Percentiles rank a stretch among this genome's conserved stretches.
phyloP scores from a whole-genome alignment of 306 rosid species.

The Fagus sylvatica region DNA sequence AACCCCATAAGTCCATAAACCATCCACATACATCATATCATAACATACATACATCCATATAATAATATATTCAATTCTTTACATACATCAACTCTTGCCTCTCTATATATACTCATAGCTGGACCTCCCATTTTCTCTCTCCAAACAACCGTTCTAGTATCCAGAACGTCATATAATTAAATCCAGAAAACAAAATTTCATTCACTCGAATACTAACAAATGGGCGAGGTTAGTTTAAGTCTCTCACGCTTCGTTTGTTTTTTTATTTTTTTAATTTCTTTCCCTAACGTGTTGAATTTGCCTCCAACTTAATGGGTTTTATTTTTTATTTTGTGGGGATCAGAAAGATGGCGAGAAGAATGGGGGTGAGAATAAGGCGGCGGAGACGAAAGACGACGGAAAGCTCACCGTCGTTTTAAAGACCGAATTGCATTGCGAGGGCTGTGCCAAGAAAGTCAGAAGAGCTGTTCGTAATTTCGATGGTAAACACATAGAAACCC shows the following conservation, averaged over 20 bases:
- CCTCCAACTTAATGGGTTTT: slow-evolving; percentile 2
- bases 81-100: slow-evolving; percentile 5
- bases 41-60: slow-evolving; percentile 6
- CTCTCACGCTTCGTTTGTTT: not conserved
- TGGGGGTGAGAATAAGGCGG: slow-evolving; percentile 62
- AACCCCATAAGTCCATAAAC: not conserved
- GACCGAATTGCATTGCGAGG: slow-evolving; percentile 86
- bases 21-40: not conserved
- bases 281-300: slow-evolving; percentile 9
- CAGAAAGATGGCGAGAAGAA: slow-evolving; percentile 43
- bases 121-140: slow-evolving; percentile 10
- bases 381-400: slow-evolving; percentile 51
- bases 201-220: slow-evolving; percentile 16
- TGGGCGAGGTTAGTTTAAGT: slow-evolving; percentile 63
- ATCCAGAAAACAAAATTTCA: too few species aligned
- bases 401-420: slow-evolving; percentile 47
- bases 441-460: slow-evolving; percentile 73
- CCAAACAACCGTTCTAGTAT: slow-evolving; percentile 18
- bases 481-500: slow-evolving; percentile 35
- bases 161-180: not conserved
- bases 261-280: not conserved
- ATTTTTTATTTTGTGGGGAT: slow-evolving; percentile 25
- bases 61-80: not conserved
- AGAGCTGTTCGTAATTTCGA: slow-evolving; percentile 47
- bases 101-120: slow-evolving; percentile 27